These are phyloP conservation scores for Mortierella alpina DNA, from an alignment of 192 early-diverging fungal genomes.

Conservation along the genomic window DNA sequence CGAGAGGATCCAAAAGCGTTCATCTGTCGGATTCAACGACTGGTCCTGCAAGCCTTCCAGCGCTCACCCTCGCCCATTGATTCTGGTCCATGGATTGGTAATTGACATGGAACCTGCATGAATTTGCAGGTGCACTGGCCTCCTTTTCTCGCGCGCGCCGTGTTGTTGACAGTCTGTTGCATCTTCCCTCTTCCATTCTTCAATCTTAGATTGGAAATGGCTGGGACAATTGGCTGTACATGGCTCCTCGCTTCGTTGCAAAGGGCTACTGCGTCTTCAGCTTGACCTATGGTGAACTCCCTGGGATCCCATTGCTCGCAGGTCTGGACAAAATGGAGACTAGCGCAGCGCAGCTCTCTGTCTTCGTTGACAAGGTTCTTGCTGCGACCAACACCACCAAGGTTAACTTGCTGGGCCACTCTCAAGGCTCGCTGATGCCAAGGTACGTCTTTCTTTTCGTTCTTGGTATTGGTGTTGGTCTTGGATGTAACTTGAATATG, in stretches of 20 bases:
- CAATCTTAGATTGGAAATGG: conserved; percentile 21
- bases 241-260: conserved; percentile 14
- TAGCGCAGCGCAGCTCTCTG: conserved; percentile 21
- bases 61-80: conserved; percentile 14
- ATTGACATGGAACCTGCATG: no score
- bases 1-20: conserved; percentile 29
- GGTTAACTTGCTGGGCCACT: conserved; percentile 49
- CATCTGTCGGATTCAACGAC: conserved; percentile 31
- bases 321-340: conserved; percentile 44
- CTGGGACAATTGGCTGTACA: conserved; percentile 49
- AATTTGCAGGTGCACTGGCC: not conserved
- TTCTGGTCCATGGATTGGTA: conserved; percentile 50
- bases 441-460: not conserved
- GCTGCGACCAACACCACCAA: conserved; percentile 34
- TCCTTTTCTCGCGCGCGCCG: not conserved
- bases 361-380: conserved; percentile 50
- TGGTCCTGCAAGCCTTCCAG: conserved; percentile 43
- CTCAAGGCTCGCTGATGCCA: conserved; percentile 36
- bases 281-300: conserved; percentile 32
- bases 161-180: not conserved
- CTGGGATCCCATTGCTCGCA: conserved; percentile 19
- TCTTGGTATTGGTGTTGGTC: no score
- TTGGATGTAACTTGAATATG: no score
- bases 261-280: conserved; percentile 42
- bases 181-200: not conserved